Percentiles rank a stretch among this genome's conserved stretches.
Evolutionary conservation across 2,329 filamentous ascomycete genomes (phyloP).

Genomic region (Cercospora zeina): DNA sequence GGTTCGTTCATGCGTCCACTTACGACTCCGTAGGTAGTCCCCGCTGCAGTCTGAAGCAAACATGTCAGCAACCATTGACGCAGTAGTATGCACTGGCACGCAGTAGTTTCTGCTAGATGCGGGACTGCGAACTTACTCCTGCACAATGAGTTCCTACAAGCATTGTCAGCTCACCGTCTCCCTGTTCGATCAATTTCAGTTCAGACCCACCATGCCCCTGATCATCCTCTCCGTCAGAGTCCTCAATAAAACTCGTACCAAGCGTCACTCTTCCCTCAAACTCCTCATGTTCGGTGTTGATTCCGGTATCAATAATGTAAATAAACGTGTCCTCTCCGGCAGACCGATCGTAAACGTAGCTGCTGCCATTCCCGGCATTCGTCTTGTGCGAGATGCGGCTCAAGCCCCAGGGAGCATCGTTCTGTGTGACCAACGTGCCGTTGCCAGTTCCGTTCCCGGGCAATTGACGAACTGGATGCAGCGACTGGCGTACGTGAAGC

Average conservation of each 20-base stretch:
- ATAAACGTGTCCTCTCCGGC: constrained; percentile 33
- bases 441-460: constrained; percentile 15
- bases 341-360: constrained; percentile 25
- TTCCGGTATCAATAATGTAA: constrained; percentile 33
- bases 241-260: constrained; percentile 32
- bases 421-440: constrained; percentile 19
- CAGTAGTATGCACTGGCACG: not conserved
- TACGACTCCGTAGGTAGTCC: constrained; percentile 61
- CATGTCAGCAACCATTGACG: not conserved
- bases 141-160: constrained; percentile 68
- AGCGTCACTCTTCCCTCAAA: constrained; percentile 42
- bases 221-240: constrained; percentile 45
- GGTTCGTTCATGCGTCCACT: not conserved
- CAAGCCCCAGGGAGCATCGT: constrained; percentile 30
- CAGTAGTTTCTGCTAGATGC: no score
- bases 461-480: not conserved
- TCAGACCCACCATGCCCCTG: constrained; percentile 55
- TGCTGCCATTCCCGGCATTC: constrained; percentile 31
- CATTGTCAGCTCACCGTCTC: not conserved
- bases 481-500: not conserved
- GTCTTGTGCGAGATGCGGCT: constrained; percentile 27
- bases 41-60: constrained; percentile 59
- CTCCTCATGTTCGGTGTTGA: constrained; percentile 35
- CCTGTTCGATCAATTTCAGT: not conserved
- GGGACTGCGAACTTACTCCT: constrained; percentile 48